A percentile compares a stretch with the other conserved stretches of the same genome.
Evolutionary conservation across 1,284 basidiomycete genomes (phyloP).

Genomic region (Cystobasidium sp.): DNA sequence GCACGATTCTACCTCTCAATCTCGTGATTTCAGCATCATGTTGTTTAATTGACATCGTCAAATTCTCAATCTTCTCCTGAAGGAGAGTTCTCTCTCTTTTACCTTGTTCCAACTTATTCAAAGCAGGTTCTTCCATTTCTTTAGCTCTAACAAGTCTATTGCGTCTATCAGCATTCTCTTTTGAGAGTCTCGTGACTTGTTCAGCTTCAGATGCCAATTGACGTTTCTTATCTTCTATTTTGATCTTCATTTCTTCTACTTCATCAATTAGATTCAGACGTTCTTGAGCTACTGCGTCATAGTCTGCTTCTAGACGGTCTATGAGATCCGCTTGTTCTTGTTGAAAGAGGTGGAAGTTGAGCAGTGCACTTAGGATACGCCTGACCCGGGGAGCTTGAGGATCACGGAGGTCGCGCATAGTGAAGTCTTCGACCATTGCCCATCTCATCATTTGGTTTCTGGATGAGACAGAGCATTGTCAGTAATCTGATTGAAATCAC

Average conservation of each 20-base stretch:
- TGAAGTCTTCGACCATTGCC: conserved; percentile 78
- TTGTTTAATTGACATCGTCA: conserved; percentile 27
- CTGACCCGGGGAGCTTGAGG: conserved; percentile 75
- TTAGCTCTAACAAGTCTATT: conserved; percentile 29
- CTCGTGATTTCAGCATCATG: conserved; percentile 44
- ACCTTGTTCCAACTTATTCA: conserved; percentile 18
- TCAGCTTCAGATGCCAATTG: conserved; percentile 33
- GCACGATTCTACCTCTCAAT: conserved; percentile 41
- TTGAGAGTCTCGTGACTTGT: conserved; percentile 20
- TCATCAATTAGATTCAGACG: conserved; percentile 23
- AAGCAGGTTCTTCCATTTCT: conserved; percentile 43
- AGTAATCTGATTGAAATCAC: neutral
- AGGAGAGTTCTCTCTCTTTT: conserved; percentile 29
- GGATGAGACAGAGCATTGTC: conserved; percentile 3
- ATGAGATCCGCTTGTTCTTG: conserved; percentile 70
- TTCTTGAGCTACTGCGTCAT: conserved; percentile 41
- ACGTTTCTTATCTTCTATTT: conserved; percentile 29
- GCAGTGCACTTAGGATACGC: conserved; percentile 77
- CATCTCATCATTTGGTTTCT: conserved; percentile 50
- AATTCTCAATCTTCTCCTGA: conserved; percentile 41
- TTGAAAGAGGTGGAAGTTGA: conserved; percentile 89
- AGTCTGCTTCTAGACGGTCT: conserved; percentile 65
- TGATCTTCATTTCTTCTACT: conserved; percentile 11
- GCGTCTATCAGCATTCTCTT: conserved; percentile 35
- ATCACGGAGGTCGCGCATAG: conserved; percentile 70